Evolutionary conservation across 2,329 filamentous ascomycete genomes (phyloP).

Genomic region (Samsoniella hepiali): DNA sequence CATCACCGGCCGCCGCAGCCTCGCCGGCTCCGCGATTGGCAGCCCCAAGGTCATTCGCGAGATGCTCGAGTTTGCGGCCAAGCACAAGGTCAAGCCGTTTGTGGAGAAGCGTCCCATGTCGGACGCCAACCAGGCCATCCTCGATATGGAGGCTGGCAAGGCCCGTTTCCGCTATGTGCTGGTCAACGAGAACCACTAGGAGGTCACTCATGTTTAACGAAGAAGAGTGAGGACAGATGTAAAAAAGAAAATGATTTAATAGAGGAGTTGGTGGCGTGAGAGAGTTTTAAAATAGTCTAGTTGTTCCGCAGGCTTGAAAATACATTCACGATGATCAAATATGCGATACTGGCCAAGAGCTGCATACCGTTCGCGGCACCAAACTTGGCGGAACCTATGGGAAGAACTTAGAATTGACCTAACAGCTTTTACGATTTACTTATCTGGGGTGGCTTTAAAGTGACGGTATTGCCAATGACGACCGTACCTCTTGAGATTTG

Average conservation of each 20-base stretch:
- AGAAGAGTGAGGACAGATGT: too few relatives aligned
- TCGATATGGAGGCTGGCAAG: conserved; percentile 52
- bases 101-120: conserved; percentile 50
- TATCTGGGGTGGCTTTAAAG: too few relatives aligned
- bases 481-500: too few relatives aligned
- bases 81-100: conserved; percentile 53
- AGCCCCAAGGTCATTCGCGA: conserved; percentile 46
- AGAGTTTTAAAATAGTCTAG: background rate
- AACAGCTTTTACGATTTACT: too few relatives aligned
- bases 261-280: conserved; percentile 1
- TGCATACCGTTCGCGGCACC: background rate
- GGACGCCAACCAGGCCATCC: conserved; percentile 48
- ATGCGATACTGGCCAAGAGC: background rate
- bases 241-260: background rate
- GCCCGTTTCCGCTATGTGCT: conserved; percentile 43
- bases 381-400: too few relatives aligned
- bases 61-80: conserved; percentile 53
- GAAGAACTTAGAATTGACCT: too few relatives aligned
- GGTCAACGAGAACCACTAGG: conserved; percentile 29
- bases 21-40: conserved; percentile 44
- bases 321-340: background rate
- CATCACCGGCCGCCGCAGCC: conserved; percentile 49
- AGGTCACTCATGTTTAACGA: background rate
- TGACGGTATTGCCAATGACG: too few relatives aligned
- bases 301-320: background rate